Evolutionary conservation across 1,139 yeast species (phyloP), one percentile per base, ranked within the genome.

Genomic region (Nakaseomyces bracarensis): DNA sequence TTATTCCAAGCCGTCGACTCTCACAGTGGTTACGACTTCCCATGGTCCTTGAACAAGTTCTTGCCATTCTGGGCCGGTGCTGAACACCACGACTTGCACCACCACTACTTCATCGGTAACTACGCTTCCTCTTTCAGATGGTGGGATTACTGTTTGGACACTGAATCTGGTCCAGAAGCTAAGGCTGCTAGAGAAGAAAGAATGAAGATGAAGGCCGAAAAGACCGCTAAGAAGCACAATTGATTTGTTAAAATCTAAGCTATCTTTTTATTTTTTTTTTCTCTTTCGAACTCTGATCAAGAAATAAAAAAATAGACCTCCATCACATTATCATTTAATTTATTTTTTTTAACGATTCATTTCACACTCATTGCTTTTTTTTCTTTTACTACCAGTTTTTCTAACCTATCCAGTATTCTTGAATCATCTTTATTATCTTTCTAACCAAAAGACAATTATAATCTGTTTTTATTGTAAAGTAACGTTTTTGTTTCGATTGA

Each of bases 61-160:
- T 62, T 89, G 46, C 96, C 96, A 28, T 75, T 89, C 67, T 89
- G 97, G 97, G 95, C 97, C 14, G 97, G 97, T 46, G 96, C 97
- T 16, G 96, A 85, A 57, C 97, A 89, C 65, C 97, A 89, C 61
- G 97, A 89, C 62, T 86, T 84, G 61, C 97, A 89, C 64, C 97
- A 89, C 64, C 95, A 85, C 61, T 86, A 80, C 66, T 89, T 89
- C 66, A 81, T 69, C 46, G 96, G 96, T 45, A 86, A 87, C 67
- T 89, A 86, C 63, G 93, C 96, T 20, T 82, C 94, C 43, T 79
- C 91, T 27, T 89, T 89, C 74, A 78, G 96, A 67, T 84, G 93
- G 83, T 86, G 95, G 93, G 97, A 89, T 67, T 80, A 69, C 62
- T 55, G 77, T 48, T 68, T 89, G 55, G 79, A 79, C 53, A 89